Percentiles rank a stretch among this genome's conserved stretches.
Conservation (phyloP, 2,329 filamentous ascomycete species). For the Aspergillus costaricaensis region DNA sequence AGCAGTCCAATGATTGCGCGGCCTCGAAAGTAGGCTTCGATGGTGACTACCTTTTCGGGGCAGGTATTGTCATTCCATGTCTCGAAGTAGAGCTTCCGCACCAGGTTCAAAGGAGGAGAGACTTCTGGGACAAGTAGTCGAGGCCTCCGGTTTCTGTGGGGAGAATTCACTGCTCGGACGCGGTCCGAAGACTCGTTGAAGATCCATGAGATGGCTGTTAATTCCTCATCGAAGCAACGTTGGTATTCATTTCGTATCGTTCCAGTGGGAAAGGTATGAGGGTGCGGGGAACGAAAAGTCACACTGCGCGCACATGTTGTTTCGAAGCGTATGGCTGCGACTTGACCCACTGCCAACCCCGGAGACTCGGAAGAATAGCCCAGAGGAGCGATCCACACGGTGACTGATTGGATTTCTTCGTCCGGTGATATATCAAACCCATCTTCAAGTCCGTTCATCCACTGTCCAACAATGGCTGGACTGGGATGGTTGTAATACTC, state of each 20-base stretch:
- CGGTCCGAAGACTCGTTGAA: conserved; percentile 7
- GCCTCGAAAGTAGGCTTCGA: conserved; percentile 2
- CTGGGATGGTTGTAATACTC: conserved; percentile 12
- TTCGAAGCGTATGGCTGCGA: conserved; percentile 10
- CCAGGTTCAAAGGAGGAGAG: conserved; percentile 11
- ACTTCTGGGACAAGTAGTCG: conserved; percentile 6
- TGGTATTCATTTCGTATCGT: conserved; percentile 5
- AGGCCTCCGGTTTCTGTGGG: not conserved
- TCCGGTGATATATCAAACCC: conserved; percentile 6
- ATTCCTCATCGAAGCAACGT: not conserved
- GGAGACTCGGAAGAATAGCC: not conserved
- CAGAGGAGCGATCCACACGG: conserved; percentile 7
- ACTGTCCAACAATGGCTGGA: conserved; percentile 14
- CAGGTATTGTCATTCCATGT: not conserved
- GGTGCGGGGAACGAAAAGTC: conserved; percentile 2
- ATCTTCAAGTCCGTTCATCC: conserved; percentile 9
- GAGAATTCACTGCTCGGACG: conserved; percentile 11
- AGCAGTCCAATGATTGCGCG: conserved; percentile 7
- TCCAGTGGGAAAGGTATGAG: not conserved
- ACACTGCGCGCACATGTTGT: conserved; percentile 6
- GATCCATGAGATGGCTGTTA: conserved; percentile 15
- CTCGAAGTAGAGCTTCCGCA: conserved; percentile 16
- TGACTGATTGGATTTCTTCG: conserved; percentile 10
- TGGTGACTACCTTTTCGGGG: conserved; percentile 5
- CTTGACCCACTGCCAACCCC: conserved; percentile 2